Percentiles rank a stretch among this genome's conserved stretches.
These are phyloP conservation scores for Blastomyces parvus DNA, from an alignment of 2,329 filamentous ascomycete genomes.

Conservation along the genomic window DNA sequence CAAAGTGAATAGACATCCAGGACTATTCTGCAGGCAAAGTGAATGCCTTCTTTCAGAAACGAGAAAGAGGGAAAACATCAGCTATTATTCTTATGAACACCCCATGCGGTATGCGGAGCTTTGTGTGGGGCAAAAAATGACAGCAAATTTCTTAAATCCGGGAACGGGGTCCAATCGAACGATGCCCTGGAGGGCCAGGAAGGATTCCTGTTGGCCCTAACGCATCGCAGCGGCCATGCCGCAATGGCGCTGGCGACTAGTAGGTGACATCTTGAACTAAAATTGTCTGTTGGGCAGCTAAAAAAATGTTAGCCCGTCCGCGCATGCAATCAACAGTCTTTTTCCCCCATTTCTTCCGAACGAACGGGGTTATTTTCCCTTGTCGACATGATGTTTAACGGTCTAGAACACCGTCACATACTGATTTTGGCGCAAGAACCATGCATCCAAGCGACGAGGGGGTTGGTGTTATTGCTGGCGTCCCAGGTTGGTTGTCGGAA, in stretches of 20 bases:
- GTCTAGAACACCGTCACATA: neutral
- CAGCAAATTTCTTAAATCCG: neutral
- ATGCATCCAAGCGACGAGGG: neutral
- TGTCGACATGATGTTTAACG: neutral
- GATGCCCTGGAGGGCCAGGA: neutral
- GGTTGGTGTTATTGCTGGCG: neutral
- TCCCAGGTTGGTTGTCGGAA: neutral
- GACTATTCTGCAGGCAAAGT: neutral
- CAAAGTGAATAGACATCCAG: neutral
- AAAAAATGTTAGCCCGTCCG: neutral
- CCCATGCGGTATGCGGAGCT: neutral
- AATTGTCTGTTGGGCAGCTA: neutral
- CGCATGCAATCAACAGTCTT: neutral
- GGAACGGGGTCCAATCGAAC: neutral
- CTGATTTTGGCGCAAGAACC: neutral
- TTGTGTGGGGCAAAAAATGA: neutral
- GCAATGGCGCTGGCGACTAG: neutral
- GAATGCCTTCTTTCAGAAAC: neutral
- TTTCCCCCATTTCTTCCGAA: too few species aligned
- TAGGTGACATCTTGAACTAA: neutral
- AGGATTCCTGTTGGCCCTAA: neutral
- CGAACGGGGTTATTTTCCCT: too few species aligned
- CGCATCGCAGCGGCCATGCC: neutral
- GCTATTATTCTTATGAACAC: neutral
- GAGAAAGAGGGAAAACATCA: neutral